Conservation (phyloP, 805 yeast genomes). For the Sugiyamaella boreocaroliniensis region DNA sequence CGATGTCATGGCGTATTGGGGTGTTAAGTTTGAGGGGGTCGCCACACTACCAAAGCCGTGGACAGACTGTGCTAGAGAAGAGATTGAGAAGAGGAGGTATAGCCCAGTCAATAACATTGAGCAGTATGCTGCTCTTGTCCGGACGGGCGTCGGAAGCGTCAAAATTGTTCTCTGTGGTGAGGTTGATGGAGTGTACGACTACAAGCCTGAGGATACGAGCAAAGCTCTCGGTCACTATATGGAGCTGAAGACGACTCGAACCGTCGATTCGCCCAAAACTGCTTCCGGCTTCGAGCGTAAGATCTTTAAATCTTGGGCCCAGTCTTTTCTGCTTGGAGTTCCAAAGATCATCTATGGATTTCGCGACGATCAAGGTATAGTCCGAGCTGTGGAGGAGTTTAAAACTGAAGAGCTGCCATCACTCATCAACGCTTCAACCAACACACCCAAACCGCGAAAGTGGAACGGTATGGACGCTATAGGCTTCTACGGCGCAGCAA, state of each 20-base stretch:
- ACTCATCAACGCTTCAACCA: slow-evolving; percentile 20
- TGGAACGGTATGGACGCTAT: slow-evolving; percentile 73
- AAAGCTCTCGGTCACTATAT: slow-evolving; percentile 62
- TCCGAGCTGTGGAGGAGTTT: slow-evolving; percentile 66
- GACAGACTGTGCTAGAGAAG: slow-evolving; percentile 56
- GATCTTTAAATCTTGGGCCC: slow-evolving; percentile 83
- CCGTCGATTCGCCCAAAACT: slow-evolving; percentile 49
- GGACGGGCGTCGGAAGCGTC: slow-evolving; percentile 73
- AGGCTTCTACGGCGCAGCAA: slow-evolving; percentile 78
- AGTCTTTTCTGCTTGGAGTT: slow-evolving; percentile 81
- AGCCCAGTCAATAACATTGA: slow-evolving; percentile 60
- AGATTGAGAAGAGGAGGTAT: slow-evolving; percentile 67
- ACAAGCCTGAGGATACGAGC: slow-evolving; percentile 44
- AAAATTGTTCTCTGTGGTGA: slow-evolving; percentile 77
- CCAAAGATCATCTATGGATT: slow-evolving; percentile 80
- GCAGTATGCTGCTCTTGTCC: slow-evolving; percentile 75
- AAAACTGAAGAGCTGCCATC: slow-evolving; percentile 71
- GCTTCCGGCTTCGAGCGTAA: slow-evolving; percentile 67
- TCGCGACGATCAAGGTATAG: slow-evolving; percentile 62
- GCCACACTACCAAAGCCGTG: slow-evolving; percentile 74
- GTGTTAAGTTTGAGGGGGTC: slow-evolving; percentile 80
- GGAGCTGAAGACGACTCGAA: slow-evolving; percentile 70
- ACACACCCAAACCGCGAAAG: slow-evolving; percentile 12
- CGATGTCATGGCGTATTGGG: slow-evolving; percentile 31
- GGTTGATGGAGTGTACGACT: slow-evolving; percentile 86